Percentiles rank a stretch among this genome's conserved stretches.
Conservation (phyloP, 164 flowering plant species). For the Echeveria elegans region DNA sequence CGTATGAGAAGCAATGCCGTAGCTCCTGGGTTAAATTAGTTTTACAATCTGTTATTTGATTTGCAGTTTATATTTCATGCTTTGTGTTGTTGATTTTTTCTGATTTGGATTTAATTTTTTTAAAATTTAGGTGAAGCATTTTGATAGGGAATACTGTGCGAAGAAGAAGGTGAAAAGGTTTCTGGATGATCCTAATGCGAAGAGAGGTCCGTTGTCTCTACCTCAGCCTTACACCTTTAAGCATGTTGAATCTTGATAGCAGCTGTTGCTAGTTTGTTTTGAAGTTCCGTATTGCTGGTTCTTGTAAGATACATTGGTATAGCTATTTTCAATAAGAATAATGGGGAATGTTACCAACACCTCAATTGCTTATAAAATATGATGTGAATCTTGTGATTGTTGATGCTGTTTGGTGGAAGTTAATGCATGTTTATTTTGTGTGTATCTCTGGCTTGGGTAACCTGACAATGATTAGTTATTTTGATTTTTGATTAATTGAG, state of each 20-base stretch:
- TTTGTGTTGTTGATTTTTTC: not conserved
- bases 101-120: too few species aligned
- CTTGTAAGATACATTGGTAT: not conserved
- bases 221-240: conserved; percentile 75
- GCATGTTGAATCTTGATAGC: conserved; percentile 9
- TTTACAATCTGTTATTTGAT: not conserved
- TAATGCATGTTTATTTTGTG: too few species aligned
- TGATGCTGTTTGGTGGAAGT: too few species aligned
- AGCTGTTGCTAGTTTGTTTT: not conserved
- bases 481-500: not conserved
- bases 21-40: conserved; percentile 57
- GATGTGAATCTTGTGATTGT: not conserved
- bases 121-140: conserved; percentile 99
- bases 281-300: not conserved
- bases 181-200: conserved; percentile 54
- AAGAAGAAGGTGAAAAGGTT: conserved; percentile 70
- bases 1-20: conserved; percentile 53
- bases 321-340: not conserved
- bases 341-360: not conserved
- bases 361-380: not conserved
- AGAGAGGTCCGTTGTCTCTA: conserved; percentile 80
- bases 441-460: too few species aligned
- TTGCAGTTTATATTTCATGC: not conserved
- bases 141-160: conserved; percentile 64
- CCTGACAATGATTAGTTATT: too few species aligned